phyloP scores from a whole-genome alignment of 805 yeast species.

The Jamesozyma jinghongensis region DNA sequence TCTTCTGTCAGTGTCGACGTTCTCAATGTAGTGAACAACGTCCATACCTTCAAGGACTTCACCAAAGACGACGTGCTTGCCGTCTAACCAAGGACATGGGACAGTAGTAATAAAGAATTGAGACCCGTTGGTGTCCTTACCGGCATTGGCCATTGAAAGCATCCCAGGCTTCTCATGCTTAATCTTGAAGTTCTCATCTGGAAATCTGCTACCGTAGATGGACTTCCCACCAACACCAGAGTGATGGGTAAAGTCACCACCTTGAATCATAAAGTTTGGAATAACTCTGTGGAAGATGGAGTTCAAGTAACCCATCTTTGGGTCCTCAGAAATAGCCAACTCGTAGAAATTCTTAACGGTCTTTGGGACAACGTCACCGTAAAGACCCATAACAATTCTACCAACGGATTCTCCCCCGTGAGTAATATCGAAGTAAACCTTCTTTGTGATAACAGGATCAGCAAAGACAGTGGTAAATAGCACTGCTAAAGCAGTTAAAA shows the following conservation, averaged over 20 bases:
- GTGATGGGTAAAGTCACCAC: slow-evolving; percentile 68
- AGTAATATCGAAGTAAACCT: slow-evolving; percentile 76
- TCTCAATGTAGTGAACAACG: slow-evolving; percentile 65
- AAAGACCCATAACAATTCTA: slow-evolving; percentile 76
- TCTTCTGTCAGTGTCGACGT: slow-evolving; percentile 55
- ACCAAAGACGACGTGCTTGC: slow-evolving; percentile 94
- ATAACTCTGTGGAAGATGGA: slow-evolving; percentile 68
- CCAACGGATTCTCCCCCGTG: slow-evolving; percentile 76
- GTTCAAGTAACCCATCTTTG: slow-evolving; percentile 50
- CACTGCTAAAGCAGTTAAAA: slow-evolving; percentile 6
- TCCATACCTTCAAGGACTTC: slow-evolving; percentile 86
- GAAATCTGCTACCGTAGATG: slow-evolving; percentile 58
- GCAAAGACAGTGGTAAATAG: slow-evolving; percentile 9
- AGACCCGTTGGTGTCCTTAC: slow-evolving; percentile 78
- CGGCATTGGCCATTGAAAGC: slow-evolving; percentile 75
- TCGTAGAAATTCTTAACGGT: slow-evolving; percentile 85
- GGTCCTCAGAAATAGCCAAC: slow-evolving; percentile 67
- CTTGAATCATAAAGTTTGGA: slow-evolving; percentile 67
- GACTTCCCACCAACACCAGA: slow-evolving; percentile 69
- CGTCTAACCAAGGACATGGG: slow-evolving; percentile 84
- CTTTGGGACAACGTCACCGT: slow-evolving; percentile 78
- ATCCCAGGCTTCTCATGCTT: slow-evolving; percentile 63
- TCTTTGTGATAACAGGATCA: slow-evolving; percentile 48
- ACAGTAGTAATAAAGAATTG: slow-evolving; percentile 88
- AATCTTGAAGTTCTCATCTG: slow-evolving; percentile 58